Evolutionary conservation across 1,139 yeast species (phyloP), one percentile per base, ranked within the genome.

Genomic region (Hansenula sp.): DNA sequence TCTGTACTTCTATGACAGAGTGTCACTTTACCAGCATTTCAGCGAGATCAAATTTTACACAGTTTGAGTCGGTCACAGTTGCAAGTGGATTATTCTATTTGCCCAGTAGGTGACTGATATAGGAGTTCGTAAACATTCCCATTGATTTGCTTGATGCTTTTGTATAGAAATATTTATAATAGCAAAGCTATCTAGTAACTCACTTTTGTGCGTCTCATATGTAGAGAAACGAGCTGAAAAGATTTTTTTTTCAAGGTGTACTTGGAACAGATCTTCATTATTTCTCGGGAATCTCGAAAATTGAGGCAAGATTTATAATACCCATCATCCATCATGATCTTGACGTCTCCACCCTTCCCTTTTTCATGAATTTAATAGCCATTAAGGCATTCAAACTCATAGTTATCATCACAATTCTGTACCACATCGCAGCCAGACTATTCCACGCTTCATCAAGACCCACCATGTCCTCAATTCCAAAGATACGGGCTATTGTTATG

Each of bases 401-500:
- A 4, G 10, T 30, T 7, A 16, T 31, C 11, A 17, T 10, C 38
- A 29, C 16, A 17, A 30, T 30, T 11, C 25, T n/a, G 2, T 15
- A n/a, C 8, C 16, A 12, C n/a, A 19, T 21, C n/a, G 25, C 44
- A 11, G 5, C 36, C 31, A 27, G 3, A 28, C 27, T 17, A 17
- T 35, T 38, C 41, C 29, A 29, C n/a, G 10, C 8, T 16, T 25
- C 21, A 3, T 10, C 38, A 35, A n/a, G n/a, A 25, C 10, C 21
- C 4, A 25, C 38, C 5, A 35, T 35, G 38, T 35, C 38, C 5
- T 4, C 11, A 4, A n/a, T 40, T 13, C 48, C 52, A 16, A 44
- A 42, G 41, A 47, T 57, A 24, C 48, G 37, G 16, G 57, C 55
- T 7, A 53, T 78, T 16, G 67, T 78, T 1, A 57, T 76, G 3